Percentiles rank a stretch among this genome's conserved stretches.
Evolutionary conservation across 352 stramenopile species (phyloP).

Genomic region (Ochromonadaceae sp.): DNA sequence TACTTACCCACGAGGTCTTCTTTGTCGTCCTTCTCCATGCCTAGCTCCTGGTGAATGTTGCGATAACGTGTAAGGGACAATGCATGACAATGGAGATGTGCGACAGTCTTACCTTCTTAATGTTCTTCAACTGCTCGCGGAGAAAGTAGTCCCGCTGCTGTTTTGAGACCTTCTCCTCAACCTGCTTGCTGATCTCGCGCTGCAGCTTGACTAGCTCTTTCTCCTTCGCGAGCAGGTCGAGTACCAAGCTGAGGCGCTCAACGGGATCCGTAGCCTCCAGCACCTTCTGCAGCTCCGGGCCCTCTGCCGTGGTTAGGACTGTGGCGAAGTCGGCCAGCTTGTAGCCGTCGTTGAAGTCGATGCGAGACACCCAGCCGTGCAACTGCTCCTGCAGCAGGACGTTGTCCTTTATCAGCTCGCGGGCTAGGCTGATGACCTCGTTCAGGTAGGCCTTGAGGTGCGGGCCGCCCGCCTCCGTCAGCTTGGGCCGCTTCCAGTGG

Average conservation of each 20-base stretch:
- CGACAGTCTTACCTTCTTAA: slow-evolving; percentile 69
- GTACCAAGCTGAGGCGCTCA: slow-evolving; percentile 75
- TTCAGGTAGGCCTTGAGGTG: slow-evolving; percentile 78
- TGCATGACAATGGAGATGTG: neutral
- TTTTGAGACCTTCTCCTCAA: slow-evolving; percentile 82
- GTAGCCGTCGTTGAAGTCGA: slow-evolving; percentile 89
- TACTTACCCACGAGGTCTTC: slow-evolving; percentile 87
- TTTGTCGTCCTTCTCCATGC: slow-evolving; percentile 98
- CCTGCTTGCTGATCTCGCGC: slow-evolving; percentile 85
- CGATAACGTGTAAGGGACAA: neutral
- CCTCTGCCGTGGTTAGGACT: slow-evolving; percentile 73
- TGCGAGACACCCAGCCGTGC: slow-evolving; percentile 25
- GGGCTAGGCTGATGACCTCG: slow-evolving; percentile 88
- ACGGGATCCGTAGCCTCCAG: slow-evolving; percentile 89
- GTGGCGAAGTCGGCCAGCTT: slow-evolving; percentile 94
- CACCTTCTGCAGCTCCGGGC: slow-evolving; percentile 71
- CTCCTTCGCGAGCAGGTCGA: slow-evolving; percentile 92
- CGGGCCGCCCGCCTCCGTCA: neutral
- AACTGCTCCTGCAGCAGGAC: slow-evolving; percentile 93
- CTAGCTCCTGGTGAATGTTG: slow-evolving; percentile 72
- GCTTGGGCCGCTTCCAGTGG: slow-evolving; percentile 28
- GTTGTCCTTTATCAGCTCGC: slow-evolving; percentile 91
- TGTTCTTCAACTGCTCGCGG: slow-evolving; percentile 95
- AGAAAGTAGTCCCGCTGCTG: slow-evolving; percentile 95
- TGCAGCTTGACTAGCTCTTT: slow-evolving; percentile 82